phyloP scores from a whole-genome alignment of 2,329 filamentous ascomycete species.

The Arthrobotrys entomopaga region DNA sequence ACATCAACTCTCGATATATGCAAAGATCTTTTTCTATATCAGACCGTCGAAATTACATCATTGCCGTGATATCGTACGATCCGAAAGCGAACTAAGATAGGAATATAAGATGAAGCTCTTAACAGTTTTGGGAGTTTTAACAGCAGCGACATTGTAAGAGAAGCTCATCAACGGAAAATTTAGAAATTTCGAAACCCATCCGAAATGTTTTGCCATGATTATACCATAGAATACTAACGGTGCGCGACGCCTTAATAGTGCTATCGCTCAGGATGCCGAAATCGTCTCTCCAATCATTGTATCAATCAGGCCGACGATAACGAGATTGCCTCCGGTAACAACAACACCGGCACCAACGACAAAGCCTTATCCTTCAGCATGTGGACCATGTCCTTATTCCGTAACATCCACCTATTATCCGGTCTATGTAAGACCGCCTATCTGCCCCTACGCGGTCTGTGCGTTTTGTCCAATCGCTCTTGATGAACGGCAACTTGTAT shows the following conservation, averaged over 20 bases:
- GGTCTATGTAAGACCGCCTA: conserved; percentile 42
- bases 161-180: too few species aligned
- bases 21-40: too few species aligned
- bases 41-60: too few species aligned
- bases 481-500: conserved; percentile 5
- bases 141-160: conserved; percentile 19
- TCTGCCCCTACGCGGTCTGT: conserved; percentile 40
- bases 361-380: neutral
- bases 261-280: conserved; percentile 26
- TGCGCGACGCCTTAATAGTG: neutral
- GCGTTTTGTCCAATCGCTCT: conserved; percentile 1
- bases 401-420: conserved; percentile 18
- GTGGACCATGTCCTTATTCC: conserved; percentile 37
- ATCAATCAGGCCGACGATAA: conserved; percentile 21
- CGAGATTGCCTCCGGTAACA: conserved; percentile 5
- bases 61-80: too few species aligned
- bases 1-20: too few species aligned
- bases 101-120: conserved; percentile 24
- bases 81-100: too few species aligned
- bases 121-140: neutral
- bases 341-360: conserved; percentile 9
- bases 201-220: neutral
- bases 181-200: neutral
- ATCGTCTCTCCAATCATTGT: conserved; percentile 20
- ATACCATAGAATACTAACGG: too few species aligned